Evolutionary conservation across 2,329 filamentous ascomycete species (phyloP).

Genomic region (Raffaelea ambrosiae): DNA sequence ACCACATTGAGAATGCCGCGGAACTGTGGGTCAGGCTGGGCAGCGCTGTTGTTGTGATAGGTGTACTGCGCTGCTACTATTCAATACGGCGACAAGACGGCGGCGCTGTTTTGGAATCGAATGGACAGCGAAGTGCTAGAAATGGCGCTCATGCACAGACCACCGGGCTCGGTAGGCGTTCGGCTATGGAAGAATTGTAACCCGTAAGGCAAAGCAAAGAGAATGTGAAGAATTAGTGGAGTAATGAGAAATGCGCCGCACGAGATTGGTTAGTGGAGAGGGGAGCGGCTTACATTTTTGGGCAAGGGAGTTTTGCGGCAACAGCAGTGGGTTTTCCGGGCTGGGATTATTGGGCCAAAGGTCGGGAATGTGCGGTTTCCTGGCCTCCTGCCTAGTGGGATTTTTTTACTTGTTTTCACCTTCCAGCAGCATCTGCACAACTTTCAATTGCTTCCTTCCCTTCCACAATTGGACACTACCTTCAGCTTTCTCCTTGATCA

Average conservation of each 20-base stretch:
- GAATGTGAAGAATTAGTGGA: conserved; percentile 4
- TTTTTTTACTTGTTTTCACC: neutral
- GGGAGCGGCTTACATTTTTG: neutral
- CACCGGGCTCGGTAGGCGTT: neutral
- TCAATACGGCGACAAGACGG: too few species aligned
- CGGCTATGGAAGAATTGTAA: neutral
- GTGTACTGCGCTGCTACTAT: too few species aligned
- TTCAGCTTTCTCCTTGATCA: too few species aligned
- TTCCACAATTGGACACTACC: neutral
- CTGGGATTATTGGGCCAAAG: neutral
- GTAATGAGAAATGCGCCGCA: conserved; percentile 14
- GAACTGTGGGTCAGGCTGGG: too few species aligned
- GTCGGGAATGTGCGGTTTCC: conserved; percentile 15
- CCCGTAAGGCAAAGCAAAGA: neutral
- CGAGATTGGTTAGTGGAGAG: conserved; percentile 10
- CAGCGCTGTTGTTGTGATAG: too few species aligned
- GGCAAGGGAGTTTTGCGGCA: too few species aligned
- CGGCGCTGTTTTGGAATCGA: too few species aligned
- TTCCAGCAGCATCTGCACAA: neutral
- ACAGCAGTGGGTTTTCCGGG: neutral
- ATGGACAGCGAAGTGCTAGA: too few species aligned
- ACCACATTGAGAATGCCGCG: too few species aligned
- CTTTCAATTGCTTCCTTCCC: neutral
- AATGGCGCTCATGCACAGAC: neutral
- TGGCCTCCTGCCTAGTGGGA: too few species aligned